Evolutionary conservation across 192 early-diverging fungal genomes (phyloP).

Genomic region (Backusella westeae): DNA sequence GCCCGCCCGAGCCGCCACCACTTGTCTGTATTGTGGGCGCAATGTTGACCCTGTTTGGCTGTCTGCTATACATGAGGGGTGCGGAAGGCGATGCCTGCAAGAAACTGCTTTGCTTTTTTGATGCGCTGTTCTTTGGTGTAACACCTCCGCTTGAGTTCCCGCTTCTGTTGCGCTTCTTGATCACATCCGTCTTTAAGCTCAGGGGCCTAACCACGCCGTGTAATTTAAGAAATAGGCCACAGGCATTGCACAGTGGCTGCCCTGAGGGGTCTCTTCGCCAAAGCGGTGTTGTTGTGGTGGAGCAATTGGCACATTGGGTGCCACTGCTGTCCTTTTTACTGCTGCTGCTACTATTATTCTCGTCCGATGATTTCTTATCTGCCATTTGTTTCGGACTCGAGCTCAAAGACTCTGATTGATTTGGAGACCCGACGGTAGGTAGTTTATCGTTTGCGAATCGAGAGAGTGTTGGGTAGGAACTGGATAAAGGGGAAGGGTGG

Average conservation of each 20-base stretch:
- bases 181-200: slow-evolving; percentile 79
- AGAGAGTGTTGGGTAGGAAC: neutral
- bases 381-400: neutral
- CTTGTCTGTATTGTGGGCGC: slow-evolving; percentile 1
- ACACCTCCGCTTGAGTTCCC: slow-evolving; percentile 6
- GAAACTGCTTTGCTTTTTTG: neutral
- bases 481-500: neutral
- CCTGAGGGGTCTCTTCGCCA: slow-evolving; percentile 85
- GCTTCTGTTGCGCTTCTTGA: slow-evolving; percentile 79
- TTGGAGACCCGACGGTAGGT: neutral
- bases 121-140: neutral
- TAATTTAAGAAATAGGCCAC: slow-evolving; percentile 90
- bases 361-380: neutral
- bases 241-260: slow-evolving; percentile 89
- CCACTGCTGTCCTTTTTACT: neutral
- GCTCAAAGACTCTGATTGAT: neutral
- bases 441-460: neutral
- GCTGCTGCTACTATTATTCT: neutral
- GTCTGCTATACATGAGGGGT: neutral
- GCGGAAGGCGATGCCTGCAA: neutral
- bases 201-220: slow-evolving; percentile 81
- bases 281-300: slow-evolving; percentile 78
- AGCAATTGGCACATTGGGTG: slow-evolving; percentile 74
- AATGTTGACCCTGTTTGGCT: neutral
- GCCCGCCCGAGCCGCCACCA: slow-evolving; percentile 1